A percentile compares a stretch with the other conserved stretches of the same genome.
Evolutionary conservation across 2,329 filamentous ascomycete species (phyloP).

Genomic region (Epichloe festucae): DNA sequence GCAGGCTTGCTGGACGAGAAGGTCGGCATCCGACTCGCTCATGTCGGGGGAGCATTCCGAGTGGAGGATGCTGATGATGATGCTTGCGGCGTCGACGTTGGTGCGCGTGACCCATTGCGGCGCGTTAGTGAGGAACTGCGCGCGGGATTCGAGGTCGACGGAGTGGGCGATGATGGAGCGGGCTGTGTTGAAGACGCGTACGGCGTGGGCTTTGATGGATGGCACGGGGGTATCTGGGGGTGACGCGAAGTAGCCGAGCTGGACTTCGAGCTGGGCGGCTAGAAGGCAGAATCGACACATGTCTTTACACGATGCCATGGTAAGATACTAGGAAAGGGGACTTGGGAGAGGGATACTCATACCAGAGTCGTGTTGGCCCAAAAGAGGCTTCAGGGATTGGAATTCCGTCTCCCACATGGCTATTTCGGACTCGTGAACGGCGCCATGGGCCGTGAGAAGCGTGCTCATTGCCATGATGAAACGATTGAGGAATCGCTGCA

Average conservation of each 20-base stretch:
- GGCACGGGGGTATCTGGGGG: slow-evolving; percentile 24
- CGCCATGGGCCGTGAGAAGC: slow-evolving; percentile 31
- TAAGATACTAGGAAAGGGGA: too few species aligned
- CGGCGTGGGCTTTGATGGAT: slow-evolving; percentile 28
- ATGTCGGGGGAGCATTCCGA: slow-evolving; percentile 27
- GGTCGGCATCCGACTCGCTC: slow-evolving; percentile 16
- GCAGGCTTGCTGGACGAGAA: slow-evolving; percentile 20
- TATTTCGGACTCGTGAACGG: slow-evolving; percentile 33
- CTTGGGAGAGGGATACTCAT: slow-evolving; percentile 3
- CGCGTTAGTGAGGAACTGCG: slow-evolving; percentile 30
- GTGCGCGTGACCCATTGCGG: slow-evolving; percentile 37
- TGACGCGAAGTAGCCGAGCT: slow-evolving; percentile 36
- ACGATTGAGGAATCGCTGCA: slow-evolving; percentile 37
- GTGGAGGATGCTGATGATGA: slow-evolving; percentile 32
- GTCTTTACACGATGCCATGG: slow-evolving; percentile 18
- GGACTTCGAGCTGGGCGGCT: slow-evolving; percentile 38
- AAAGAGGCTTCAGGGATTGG: slow-evolving; percentile 30
- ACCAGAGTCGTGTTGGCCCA: slow-evolving; percentile 36
- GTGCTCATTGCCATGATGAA: slow-evolving; percentile 34
- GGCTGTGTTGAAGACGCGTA: slow-evolving; percentile 35
- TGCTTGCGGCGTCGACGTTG: slow-evolving; percentile 31
- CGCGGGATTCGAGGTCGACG: slow-evolving; percentile 28
- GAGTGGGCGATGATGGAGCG: slow-evolving; percentile 30
- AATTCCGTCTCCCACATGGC: slow-evolving; percentile 39
- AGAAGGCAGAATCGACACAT: slow-evolving; percentile 35